These are phyloP conservation scores for Phascolomyces articulosus DNA, from an alignment of 371 early-diverging fungal genomes.

Conservation along the genomic window DNA sequence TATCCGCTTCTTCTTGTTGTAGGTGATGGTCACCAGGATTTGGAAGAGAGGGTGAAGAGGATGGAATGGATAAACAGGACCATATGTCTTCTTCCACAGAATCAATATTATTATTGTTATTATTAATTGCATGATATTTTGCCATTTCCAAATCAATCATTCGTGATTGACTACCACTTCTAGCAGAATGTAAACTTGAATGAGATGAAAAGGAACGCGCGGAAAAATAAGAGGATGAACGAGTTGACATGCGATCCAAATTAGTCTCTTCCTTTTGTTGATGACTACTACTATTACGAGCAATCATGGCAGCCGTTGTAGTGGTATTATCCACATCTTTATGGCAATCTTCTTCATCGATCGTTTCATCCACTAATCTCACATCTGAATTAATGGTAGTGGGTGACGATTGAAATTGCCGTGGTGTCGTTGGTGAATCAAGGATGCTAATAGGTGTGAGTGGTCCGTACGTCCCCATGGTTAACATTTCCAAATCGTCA, in stretches of 20 bases:
- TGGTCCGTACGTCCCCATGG: neutral
- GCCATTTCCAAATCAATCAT: neutral
- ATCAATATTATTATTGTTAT: too few species aligned
- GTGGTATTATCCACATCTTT: too few species aligned
- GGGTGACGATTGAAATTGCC: neutral
- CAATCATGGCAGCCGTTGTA: too few species aligned
- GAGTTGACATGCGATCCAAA: neutral
- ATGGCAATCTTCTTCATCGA: neutral
- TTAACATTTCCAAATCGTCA: neutral
- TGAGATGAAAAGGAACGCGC: conserved; percentile 12
- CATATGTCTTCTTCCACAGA: too few species aligned
- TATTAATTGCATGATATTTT: neutral
- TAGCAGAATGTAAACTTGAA: conserved; percentile 10
- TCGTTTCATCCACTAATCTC: neutral
- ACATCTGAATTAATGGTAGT: neutral
- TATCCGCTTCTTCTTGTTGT: too few species aligned
- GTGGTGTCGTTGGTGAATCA: neutral
- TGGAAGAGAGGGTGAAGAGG: too few species aligned
- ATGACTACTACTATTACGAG: too few species aligned
- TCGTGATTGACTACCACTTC: neutral
- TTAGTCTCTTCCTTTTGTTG: neutral
- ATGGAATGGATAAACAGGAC: too few species aligned
- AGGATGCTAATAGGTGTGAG: neutral
- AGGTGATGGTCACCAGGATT: too few species aligned
- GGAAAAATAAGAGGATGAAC: conserved; percentile 15